Base-by-base conservation (phyloP, 1,284 basidiomycete genomes). In the Tausonia pullulans region DNA sequence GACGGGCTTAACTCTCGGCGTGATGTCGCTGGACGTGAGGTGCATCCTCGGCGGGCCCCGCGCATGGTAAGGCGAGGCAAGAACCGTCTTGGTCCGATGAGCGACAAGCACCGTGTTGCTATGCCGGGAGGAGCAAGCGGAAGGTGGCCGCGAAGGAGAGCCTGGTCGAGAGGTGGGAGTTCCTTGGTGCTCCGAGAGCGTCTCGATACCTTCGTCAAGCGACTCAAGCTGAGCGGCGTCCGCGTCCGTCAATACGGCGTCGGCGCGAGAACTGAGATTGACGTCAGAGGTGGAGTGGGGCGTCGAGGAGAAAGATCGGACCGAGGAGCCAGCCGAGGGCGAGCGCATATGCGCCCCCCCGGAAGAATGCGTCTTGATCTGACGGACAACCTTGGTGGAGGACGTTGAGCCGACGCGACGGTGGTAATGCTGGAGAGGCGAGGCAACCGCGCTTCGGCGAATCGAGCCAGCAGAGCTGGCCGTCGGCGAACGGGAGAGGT, bases 251-350 rank as follows among this genome's bases (percentile, higher is more conserved):
- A 27, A 27, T 27, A 27, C 27, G 27, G 27, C 27, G 27, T 27
- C 27, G 27, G 27, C 27, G 27, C 27, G 27, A 27, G 27, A 27
- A 27, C 27, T 27, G 27, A 27, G 27, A 27, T 27, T 27, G 27
- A 27, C 27, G 27, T 27, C 27, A 27, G 27, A 27, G 41, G 10
- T 49, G 43, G 58, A 58, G 45, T 58, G 61, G 0, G 73, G 72
- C 0, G 69, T 60, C 0, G 57, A 63, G 6, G 58, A 54, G 5
- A 68, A 65, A 58, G 69, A 68, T 3, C 71, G 60, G 45, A 62
- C 60, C 0, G 71, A 71, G 1, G 71, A 72, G 10, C 70, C 65
- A 46, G 71, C 48, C 8, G 71, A 69, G 1, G 73, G 71, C 11
- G 73, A 72, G 2, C 72, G 69, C 56, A 72, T 59, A 10, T 67